Conservation (phyloP, 208 protist genomes). For the Acanthamoeba polyphaga region DNA sequence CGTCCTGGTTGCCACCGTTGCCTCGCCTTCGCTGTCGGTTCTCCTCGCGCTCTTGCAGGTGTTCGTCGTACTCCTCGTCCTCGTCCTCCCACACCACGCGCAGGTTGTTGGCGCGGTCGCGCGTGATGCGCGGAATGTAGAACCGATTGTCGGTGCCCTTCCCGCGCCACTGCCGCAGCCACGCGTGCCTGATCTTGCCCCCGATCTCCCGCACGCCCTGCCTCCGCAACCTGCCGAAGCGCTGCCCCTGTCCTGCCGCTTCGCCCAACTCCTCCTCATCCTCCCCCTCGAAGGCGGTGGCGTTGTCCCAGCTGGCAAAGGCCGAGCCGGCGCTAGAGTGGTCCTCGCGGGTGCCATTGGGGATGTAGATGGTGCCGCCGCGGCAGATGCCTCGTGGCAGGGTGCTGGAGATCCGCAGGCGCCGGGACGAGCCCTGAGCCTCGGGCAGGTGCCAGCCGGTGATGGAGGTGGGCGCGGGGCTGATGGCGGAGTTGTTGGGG, state of each 20-base stretch:
- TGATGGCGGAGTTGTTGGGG: not conserved
- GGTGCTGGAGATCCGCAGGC: not conserved
- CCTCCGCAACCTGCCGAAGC: not conserved
- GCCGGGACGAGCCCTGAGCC: not conserved
- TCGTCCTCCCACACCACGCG: conserved; percentile 30
- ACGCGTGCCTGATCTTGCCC: conserved; percentile 20
- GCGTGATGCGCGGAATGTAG: conserved; percentile 45
- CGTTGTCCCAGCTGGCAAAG: conserved; percentile 9
- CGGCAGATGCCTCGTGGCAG: not conserved
- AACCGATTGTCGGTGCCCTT: not conserved
- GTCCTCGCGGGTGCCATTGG: not conserved
- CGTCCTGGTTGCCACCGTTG: too few relatives aligned
- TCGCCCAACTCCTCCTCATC: not conserved
- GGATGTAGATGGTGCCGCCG: not conserved
- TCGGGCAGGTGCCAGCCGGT: not conserved
- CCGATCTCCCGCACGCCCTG: not conserved
- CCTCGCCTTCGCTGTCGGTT: not conserved
- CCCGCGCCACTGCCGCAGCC: not conserved
- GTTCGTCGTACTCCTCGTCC: not conserved
- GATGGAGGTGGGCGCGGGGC: not conserved
- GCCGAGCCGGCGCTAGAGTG: not conserved
- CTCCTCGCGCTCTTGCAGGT: not conserved
- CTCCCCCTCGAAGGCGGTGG: not conserved
- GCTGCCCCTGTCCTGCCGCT: not conserved
- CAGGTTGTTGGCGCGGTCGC: not conserved